Percentiles rank a stretch among this genome's conserved stretches.
Evolutionary conservation across 805 yeast species (phyloP).

Genomic region (Vanderwaltozyma tropicalis): DNA sequence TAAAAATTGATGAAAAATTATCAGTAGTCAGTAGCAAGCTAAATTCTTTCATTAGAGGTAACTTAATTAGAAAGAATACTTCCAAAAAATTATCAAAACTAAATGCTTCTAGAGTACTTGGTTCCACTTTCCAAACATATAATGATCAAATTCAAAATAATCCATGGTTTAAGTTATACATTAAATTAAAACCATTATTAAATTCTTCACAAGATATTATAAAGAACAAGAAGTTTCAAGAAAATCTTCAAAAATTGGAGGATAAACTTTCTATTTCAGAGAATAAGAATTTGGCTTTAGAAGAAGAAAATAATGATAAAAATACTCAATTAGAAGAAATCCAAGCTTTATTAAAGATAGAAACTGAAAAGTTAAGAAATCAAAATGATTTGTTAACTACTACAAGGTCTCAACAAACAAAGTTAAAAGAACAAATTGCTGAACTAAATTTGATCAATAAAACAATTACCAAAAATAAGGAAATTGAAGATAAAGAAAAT

Average conservation of each 20-base stretch:
- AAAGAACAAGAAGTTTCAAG: slow-evolving; percentile 47
- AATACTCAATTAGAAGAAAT: slow-evolving; percentile 25
- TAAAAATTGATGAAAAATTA: slow-evolving; percentile 57
- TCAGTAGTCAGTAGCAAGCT: slow-evolving; percentile 45
- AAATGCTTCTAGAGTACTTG: slow-evolving; percentile 61
- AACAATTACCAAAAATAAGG: slow-evolving; percentile 21
- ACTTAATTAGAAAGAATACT: slow-evolving; percentile 40
- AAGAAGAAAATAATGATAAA: slow-evolving; percentile 18
- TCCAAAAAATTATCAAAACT: slow-evolving; percentile 43
- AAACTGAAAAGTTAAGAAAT: slow-evolving; percentile 34
- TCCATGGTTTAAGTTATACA: slow-evolving; percentile 73
- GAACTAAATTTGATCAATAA: slow-evolving; percentile 12
- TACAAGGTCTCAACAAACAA: slow-evolving; percentile 33
- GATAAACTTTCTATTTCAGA: slow-evolving; percentile 33
- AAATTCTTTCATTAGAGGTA: slow-evolving; percentile 60
- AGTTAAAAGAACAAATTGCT: slow-evolving; percentile 18
- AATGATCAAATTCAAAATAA: slow-evolving; percentile 41
- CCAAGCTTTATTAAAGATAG: slow-evolving; percentile 30
- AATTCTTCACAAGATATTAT: slow-evolving; percentile 51
- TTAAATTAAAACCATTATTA: slow-evolving; percentile 65
- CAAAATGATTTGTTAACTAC: slow-evolving; percentile 38
- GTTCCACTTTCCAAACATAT: slow-evolving; percentile 47
- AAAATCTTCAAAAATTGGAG: slow-evolving; percentile 45
- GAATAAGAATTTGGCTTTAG: slow-evolving; percentile 23
- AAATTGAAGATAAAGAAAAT: slow-evolving; percentile 14